Evolutionary conservation across 192 early-diverging fungal species (phyloP), one percentile per base, ranked within the genome.

Genomic region (Linnemannia zychae): DNA sequence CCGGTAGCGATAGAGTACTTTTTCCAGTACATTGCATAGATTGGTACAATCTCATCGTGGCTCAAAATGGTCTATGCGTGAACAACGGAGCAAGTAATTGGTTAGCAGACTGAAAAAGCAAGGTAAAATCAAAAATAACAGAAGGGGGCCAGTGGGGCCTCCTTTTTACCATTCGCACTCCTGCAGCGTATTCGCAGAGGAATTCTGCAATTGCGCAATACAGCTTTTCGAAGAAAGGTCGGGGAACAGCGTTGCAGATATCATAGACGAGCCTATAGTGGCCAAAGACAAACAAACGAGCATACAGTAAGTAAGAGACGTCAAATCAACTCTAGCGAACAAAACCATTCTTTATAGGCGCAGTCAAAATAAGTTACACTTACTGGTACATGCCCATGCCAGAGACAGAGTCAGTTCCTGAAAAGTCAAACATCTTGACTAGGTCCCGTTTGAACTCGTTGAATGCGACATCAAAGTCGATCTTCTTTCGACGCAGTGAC

Each of bases 321-420:
- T 60, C 40, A 40, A 66, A 22, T 33, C 13, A 31, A 63, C n/a
- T 20, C 9, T 12, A 36, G 33, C 12, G 17, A 12, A 48, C 18
- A 49, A 15, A 11, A 69, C 52, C 50, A 70, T 37, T 17, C n/a
- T 12, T 11, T 33, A 38, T 80, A 76, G 48, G n/a, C 33, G 47
- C 4, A 20, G 33, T 31, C 20, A 4, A 66, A 24, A 60, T 17
- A 28, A 15, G 33, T 40, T 2, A 71, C 46, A 87, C 85, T 69
- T 93, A 93, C 92, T 97, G 94, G 70, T 91, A 93, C 89, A 95
- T 94, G 44, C 92, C 91, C 90, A 95, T 93, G 67, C 92, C 93
- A 36, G 89, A 91, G 46, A 92, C 90, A 28, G 76, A 34, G 68
- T 79, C 75, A 40, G 87, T 83, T n/a, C 89, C 87, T 52, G 90